These are phyloP conservation scores for Colletotrichum sidae DNA, from an alignment of 2,329 filamentous ascomycete species.

Conservation along the genomic window DNA sequence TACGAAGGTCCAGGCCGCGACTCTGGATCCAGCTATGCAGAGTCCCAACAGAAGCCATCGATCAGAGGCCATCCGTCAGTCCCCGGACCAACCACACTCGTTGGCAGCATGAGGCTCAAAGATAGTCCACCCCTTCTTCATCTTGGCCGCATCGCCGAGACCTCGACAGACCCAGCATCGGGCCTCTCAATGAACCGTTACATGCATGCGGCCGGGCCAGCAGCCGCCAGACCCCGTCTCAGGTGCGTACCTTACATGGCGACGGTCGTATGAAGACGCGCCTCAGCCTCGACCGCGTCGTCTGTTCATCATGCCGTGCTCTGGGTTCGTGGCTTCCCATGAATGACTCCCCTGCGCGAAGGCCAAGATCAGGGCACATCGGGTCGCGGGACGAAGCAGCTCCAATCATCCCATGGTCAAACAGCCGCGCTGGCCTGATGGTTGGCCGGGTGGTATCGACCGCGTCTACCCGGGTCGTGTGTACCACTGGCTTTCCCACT, in stretches of 20 bases:
- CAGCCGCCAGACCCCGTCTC: constrained; percentile 33
- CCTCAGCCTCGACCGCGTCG: constrained; percentile 30
- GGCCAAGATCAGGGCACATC: neutral
- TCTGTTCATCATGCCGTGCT: constrained; percentile 1
- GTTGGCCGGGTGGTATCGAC: neutral
- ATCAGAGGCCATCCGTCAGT: neutral
- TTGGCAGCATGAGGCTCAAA: constrained; percentile 14
- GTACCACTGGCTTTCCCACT: too few relatives aligned
- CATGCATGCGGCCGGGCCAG: constrained; percentile 29
- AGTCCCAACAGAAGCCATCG: constrained; percentile 21
- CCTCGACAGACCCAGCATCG: too few relatives aligned
- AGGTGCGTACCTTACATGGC: constrained; percentile 23
- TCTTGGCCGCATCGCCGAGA: neutral
- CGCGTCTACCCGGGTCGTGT: constrained; percentile 1
- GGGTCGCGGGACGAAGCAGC: constrained; percentile 23
- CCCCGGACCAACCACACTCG: constrained; percentile 9
- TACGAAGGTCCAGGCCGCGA: too few relatives aligned
- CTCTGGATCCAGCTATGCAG: neutral
- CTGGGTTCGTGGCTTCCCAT: neutral
- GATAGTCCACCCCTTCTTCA: constrained; percentile 6
- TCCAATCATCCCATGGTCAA: constrained; percentile 30
- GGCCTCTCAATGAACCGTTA: constrained; percentile 9
- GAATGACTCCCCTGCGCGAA: neutral
- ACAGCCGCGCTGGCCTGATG: constrained; percentile 19
- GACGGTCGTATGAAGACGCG: constrained; percentile 31